These are phyloP conservation scores for Aspergillus arachidicola DNA, from an alignment of 2,329 filamentous ascomycete genomes.

Conservation along the genomic window DNA sequence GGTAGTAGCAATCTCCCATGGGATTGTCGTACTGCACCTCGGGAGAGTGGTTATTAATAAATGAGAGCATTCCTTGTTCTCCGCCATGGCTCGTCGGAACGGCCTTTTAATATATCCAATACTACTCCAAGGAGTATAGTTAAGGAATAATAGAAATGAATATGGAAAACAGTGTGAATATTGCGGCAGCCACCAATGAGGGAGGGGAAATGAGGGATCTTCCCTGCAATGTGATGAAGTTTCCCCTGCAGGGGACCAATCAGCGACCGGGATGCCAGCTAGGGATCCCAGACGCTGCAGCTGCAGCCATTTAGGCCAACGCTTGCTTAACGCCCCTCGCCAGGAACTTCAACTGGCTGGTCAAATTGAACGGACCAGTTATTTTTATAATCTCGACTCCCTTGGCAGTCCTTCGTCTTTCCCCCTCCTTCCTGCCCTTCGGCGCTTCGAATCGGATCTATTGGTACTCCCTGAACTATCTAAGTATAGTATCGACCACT, in stretches of 20 bases:
- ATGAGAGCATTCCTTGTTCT: neutral
- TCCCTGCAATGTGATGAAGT: conserved; percentile 23
- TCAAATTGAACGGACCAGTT: neutral
- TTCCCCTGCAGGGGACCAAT: conserved; percentile 24
- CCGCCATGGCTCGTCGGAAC: neutral
- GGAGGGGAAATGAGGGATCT: neutral
- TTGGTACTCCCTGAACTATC: neutral
- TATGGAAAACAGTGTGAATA: neutral
- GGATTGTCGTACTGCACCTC: neutral
- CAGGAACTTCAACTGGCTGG: neutral
- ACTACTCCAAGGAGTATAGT: too few relatives aligned
- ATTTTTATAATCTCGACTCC: conserved; percentile 7
- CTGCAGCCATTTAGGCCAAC: neutral
- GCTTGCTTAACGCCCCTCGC: neutral
- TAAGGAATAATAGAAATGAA: neutral
- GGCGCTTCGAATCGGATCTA: conserved; percentile 23
- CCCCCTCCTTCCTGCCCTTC: conserved; percentile 5
- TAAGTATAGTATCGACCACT: neutral
- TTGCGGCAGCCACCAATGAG: neutral
- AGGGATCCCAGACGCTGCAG: neutral
- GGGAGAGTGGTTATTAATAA: neutral
- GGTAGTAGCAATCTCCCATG: neutral
- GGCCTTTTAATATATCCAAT: neutral
- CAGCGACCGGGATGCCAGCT: conserved; percentile 1
- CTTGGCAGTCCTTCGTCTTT: neutral